Evolutionary conservation across 2,329 filamentous ascomycete species (phyloP), one percentile per base, ranked within the genome.

Genomic region (Sclerotiophoma versabilis): DNA sequence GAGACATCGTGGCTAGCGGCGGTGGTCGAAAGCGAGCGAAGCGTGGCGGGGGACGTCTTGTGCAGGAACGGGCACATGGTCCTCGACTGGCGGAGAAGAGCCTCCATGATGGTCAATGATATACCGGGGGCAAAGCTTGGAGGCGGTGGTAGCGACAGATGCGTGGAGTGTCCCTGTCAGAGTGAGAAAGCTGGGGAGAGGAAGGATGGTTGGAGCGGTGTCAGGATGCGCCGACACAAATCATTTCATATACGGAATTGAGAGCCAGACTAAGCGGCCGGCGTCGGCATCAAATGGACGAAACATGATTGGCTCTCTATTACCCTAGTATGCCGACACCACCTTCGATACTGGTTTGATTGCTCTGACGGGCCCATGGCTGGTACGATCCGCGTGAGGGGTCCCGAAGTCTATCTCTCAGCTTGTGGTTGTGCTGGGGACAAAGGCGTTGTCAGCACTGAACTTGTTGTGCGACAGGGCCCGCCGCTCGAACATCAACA

Each of bases 21-120:
- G 49, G 90, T 84, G 55, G 89, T 92, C 42, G 90, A 96, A 72
- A 99, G 85, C 54, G 93, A 90, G 66, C 95, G 93, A 61, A 99
- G 87, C 51, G 92, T 93, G 66, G 92, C 89, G 65, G 93, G 92
- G 30, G 93, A 93, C 29, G 95, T 93, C 80, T 93, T 91, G 83
- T 93, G 93, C 77, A 99, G 83, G 80, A 99, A 99, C 50, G 95
- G 95, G 80, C 95, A 99, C 88, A 99, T 90, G 75, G 90, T 87
- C 84, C 93, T 92, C 76, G 93, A 97, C 79, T 98, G 93, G 77
- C 92, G 92, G 71, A 98, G 87, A 69, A 97, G 87, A 70, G 91
- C 85, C 83, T 99, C 95, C 95, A 99, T 99, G 60, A 51, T 71
- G 62, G 59, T 56, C 56, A 68, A 63, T 63, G 54, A 51, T 53